These are phyloP conservation scores for Penicillium salamii DNA, from an alignment of 495 filamentous ascomycete genomes.

Conservation along the genomic window DNA sequence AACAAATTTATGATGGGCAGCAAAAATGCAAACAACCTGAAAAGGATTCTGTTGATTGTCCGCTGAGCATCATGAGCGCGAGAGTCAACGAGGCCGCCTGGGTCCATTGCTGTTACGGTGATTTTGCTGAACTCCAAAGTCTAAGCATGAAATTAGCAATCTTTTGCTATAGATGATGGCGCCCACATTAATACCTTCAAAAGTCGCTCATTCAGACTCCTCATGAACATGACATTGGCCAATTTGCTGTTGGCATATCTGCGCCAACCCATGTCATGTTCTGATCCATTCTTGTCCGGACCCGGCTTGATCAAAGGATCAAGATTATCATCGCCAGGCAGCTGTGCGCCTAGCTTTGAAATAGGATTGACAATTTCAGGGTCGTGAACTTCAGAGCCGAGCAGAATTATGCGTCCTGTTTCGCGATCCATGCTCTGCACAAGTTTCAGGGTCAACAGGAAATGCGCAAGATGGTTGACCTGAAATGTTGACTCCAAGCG, in stretches of 20 bases:
- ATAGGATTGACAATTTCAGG: constrained; percentile 11
- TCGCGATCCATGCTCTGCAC: constrained; percentile 42
- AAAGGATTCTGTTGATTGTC: constrained; percentile 31
- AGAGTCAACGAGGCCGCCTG: constrained; percentile 44
- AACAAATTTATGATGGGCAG: constrained; percentile 29
- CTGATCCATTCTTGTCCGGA: neutral
- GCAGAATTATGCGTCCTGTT: constrained; percentile 39
- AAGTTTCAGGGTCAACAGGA: constrained; percentile 40
- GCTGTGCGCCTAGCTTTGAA: constrained; percentile 10
- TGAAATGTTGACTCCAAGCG: constrained; percentile 44
- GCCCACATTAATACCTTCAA: constrained; percentile 8
- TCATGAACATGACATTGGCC: constrained; percentile 42
- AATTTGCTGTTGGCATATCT: constrained; percentile 44
- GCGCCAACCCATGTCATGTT: constrained; percentile 12
- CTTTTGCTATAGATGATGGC: neutral
- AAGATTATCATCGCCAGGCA: constrained; percentile 10
- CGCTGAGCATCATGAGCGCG: constrained; percentile 43
- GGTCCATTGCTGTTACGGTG: constrained; percentile 45
- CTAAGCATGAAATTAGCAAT: constrained; percentile 9
- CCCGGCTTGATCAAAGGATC: constrained; percentile 14
- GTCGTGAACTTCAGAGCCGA: constrained; percentile 44
- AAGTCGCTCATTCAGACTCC: constrained; percentile 40
- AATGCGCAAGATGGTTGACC: constrained; percentile 45
- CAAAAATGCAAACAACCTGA: constrained; percentile 29
- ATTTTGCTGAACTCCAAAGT: constrained; percentile 35